Percentiles rank a stretch among this genome's conserved stretches.
phyloP scores from a whole-genome alignment of 441 rosid species.

The Erodium trifolium region DNA sequence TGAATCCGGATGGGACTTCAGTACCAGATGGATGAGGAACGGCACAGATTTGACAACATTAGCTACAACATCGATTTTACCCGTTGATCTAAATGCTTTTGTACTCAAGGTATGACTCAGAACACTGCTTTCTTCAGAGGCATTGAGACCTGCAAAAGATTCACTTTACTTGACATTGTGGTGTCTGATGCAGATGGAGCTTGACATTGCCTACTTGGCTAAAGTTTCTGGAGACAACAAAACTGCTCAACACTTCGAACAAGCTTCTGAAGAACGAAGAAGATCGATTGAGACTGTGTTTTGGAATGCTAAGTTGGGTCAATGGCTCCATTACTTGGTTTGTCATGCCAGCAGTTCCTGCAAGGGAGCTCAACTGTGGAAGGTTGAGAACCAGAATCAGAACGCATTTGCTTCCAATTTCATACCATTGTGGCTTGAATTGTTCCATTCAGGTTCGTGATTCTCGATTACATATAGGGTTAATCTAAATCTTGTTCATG shows the following conservation, averaged over 20 bases:
- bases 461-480: background rate
- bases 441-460: constrained; percentile 58
- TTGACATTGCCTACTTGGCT: constrained; percentile 64
- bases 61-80: constrained; percentile 64
- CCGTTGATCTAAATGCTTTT: constrained; percentile 53
- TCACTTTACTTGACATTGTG: constrained; percentile 10
- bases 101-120: constrained; percentile 36
- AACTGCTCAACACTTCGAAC: constrained; percentile 34
- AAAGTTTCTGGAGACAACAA: constrained; percentile 39
- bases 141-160: background rate
- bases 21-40: constrained; percentile 89
- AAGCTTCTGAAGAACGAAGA: constrained; percentile 53
- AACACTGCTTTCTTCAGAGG: constrained; percentile 2
- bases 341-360: constrained; percentile 21
- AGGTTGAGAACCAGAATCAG: constrained; percentile 49
- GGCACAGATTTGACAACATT: constrained; percentile 44
- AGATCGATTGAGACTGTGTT: constrained; percentile 48
- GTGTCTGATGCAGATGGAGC: constrained; percentile 62
- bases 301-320: constrained; percentile 66
- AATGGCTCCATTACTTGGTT: constrained; percentile 85
- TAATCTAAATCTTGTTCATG: constrained; percentile 11
- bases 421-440: constrained; percentile 62
- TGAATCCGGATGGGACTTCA: constrained; percentile 91
- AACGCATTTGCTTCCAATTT: constrained; percentile 72
- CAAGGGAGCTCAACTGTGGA: constrained; percentile 50